Conservation (phyloP, 768 basidiomycete species). For the Fistulinella prunicolor region DNA sequence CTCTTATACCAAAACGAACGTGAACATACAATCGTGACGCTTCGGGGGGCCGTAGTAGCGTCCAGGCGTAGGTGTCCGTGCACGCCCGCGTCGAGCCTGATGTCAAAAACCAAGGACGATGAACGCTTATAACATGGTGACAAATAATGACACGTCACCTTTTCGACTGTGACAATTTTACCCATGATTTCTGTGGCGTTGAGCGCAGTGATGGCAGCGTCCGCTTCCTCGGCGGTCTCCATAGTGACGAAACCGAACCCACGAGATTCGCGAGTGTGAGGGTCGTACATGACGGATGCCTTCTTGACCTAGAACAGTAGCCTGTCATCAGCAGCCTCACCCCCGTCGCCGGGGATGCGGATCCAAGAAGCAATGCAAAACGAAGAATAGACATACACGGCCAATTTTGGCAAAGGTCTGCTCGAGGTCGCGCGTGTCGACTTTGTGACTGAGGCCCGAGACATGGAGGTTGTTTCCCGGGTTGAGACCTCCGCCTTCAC, state of each 20-base stretch:
- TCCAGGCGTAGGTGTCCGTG: slow-evolving; percentile 91
- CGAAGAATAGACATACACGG: slow-evolving; percentile 49
- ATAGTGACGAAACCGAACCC: slow-evolving; percentile 91
- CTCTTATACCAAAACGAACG: not conserved
- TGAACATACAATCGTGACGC: slow-evolving; percentile 56
- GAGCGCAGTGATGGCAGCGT: slow-evolving; percentile 82
- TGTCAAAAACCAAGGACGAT: slow-evolving; percentile 2
- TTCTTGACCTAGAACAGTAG: slow-evolving; percentile 45
- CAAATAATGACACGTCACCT: slow-evolving; percentile 42
- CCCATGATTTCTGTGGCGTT: slow-evolving; percentile 86
- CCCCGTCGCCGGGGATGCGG: not conserved
- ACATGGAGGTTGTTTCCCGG: slow-evolving; percentile 68
- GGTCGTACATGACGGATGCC: slow-evolving; percentile 70
- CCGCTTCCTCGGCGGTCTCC: slow-evolving; percentile 83
- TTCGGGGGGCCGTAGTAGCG: slow-evolving; percentile 93
- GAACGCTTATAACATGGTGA: not conserved
- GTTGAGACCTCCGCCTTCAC: slow-evolving; percentile 41
- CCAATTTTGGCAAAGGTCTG: slow-evolving; percentile 87
- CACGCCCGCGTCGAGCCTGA: slow-evolving; percentile 86
- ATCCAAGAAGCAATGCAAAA: not conserved
- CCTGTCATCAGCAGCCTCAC: slow-evolving; percentile 4
- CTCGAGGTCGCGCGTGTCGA: slow-evolving; percentile 86
- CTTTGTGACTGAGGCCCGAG: slow-evolving; percentile 54
- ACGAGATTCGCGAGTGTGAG: slow-evolving; percentile 67
- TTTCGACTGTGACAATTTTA: slow-evolving; percentile 86